A percentile compares a stretch with the other conserved stretches of the same genome.
phyloP scores from a whole-genome alignment of 352 stramenopile genomes.

The Globisporangium okanoganense region DNA sequence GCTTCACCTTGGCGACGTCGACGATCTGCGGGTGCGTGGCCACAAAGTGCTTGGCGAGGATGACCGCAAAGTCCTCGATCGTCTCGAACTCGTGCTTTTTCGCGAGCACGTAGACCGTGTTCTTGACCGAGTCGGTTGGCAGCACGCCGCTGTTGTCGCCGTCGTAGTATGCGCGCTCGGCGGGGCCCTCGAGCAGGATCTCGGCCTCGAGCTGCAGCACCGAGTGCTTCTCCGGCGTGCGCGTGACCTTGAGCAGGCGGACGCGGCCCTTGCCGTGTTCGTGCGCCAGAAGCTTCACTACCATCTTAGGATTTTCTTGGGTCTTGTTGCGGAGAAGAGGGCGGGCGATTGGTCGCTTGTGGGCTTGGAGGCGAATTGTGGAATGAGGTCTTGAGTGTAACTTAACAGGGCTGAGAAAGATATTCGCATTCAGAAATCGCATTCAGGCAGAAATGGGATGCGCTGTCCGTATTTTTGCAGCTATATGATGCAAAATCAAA shows the following conservation, averaged over 20 bases:
- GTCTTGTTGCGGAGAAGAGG: neutral
- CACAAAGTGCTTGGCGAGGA: constrained; percentile 87
- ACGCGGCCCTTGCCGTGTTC: constrained; percentile 88
- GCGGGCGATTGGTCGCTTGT: constrained; percentile 10
- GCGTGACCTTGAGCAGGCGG: constrained; percentile 83
- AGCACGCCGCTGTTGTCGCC: constrained; percentile 85
- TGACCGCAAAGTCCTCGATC: constrained; percentile 86
- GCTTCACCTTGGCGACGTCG: constrained; percentile 68
- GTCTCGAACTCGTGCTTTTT: constrained; percentile 86
- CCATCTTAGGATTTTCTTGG: constrained; percentile 40
- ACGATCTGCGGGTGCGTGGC: constrained; percentile 70
- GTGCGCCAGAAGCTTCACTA: constrained; percentile 63
- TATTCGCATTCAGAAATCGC: constrained; percentile 33
- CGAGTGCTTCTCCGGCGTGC: constrained; percentile 66
- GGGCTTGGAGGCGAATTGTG: constrained; percentile 31
- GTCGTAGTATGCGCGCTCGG: constrained; percentile 74
- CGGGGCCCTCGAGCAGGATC: constrained; percentile 79
- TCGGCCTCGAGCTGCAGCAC: constrained; percentile 82
- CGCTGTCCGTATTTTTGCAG: neutral
- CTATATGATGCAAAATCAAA: no score
- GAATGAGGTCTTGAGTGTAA: constrained; percentile 1
- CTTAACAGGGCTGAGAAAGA: constrained; percentile 12
- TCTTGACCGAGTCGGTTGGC: constrained; percentile 89
- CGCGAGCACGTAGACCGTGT: constrained; percentile 86
- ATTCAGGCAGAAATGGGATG: neutral